Percentiles rank a stretch among this genome's conserved stretches.
phyloP scores from a whole-genome alignment of 441 rosid genomes.

The Rhodomyrtus psidioides region DNA sequence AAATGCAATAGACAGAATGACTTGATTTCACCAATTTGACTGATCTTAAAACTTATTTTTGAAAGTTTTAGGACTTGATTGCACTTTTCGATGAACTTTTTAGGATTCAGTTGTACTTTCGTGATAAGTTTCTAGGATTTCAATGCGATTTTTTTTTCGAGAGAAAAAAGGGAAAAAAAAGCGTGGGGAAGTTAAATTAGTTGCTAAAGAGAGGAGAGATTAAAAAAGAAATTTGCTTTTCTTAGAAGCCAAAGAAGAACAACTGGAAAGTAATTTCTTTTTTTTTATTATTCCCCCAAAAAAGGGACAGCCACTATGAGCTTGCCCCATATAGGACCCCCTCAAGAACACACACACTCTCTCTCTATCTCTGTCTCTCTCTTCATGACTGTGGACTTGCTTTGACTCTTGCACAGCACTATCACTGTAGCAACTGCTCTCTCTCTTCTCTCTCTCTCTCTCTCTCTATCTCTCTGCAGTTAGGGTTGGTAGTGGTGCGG shows the following conservation, averaged over 20 bases:
- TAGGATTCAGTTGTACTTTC: too few species aligned
- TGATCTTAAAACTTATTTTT: too few species aligned
- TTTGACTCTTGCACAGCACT: slow-evolving; percentile 2
- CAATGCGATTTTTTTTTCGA: too few species aligned
- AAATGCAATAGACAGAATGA: too few species aligned
- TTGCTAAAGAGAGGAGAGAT: not conserved
- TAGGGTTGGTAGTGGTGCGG: slow-evolving; percentile 11
- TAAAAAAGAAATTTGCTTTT: not conserved
- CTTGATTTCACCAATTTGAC: too few species aligned
- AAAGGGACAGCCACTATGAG: not conserved
- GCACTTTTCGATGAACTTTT: too few species aligned
- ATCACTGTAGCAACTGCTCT: not conserved
- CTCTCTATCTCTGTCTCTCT: not conserved
- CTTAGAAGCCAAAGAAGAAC: not conserved
- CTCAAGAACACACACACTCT: not conserved
- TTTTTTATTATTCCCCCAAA: not conserved
- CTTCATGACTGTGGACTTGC: not conserved
- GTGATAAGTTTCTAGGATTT: too few species aligned
- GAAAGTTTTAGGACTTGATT: too few species aligned
- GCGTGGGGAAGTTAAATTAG: not conserved
- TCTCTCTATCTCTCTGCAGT: not conserved
- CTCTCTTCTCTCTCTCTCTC: not conserved
- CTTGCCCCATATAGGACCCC: not conserved
- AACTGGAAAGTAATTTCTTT: not conserved
- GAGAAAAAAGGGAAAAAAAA: not conserved